Percentiles rank a stretch among this genome's conserved stretches.
These are phyloP conservation scores for Hirsutella thompsonii DNA, from an alignment of 2,329 filamentous ascomycete species.

Conservation along the genomic window DNA sequence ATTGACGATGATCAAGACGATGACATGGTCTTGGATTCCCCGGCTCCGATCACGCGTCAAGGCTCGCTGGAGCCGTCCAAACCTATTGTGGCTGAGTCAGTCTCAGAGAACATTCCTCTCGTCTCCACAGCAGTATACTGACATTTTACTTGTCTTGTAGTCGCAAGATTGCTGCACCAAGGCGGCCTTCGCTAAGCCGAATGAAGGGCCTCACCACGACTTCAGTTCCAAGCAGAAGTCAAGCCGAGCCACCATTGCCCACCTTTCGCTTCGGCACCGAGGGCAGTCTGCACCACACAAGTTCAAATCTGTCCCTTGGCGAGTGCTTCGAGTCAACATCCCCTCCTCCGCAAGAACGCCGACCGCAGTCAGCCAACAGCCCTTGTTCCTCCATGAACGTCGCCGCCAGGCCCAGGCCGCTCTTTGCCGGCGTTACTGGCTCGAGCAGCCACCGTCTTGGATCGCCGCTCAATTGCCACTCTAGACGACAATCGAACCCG, in stretches of 20 bases:
- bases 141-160: conserved; percentile 23
- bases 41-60: conserved; percentile 34
- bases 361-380: conserved; percentile 47
- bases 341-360: conserved; percentile 57
- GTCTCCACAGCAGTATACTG: conserved; percentile 8
- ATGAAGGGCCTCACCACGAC: conserved; percentile 64
- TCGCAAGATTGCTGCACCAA: conserved; percentile 53
- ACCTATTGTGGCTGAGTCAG: conserved; percentile 40
- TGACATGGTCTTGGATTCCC: conserved; percentile 44
- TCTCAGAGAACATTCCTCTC: conserved; percentile 11
- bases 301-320: conserved; percentile 47
- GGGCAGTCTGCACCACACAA: conserved; percentile 13
- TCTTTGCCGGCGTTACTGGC: conserved; percentile 47
- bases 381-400: conserved; percentile 40
- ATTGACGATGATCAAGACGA: conserved; percentile 19
- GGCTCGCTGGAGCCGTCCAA: conserved; percentile 35
- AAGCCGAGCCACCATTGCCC: conserved; percentile 53
- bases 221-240: conserved; percentile 45
- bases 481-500: conserved; percentile 60
- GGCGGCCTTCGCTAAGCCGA: conserved; percentile 62
- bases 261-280: conserved; percentile 59
- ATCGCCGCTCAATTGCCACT: conserved; percentile 59
- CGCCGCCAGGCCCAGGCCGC: conserved; percentile 50
- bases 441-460: conserved; percentile 49
- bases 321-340: conserved; percentile 65